Conservation (phyloP, 345 rosid genomes). For the Syzygium grande region DNA sequence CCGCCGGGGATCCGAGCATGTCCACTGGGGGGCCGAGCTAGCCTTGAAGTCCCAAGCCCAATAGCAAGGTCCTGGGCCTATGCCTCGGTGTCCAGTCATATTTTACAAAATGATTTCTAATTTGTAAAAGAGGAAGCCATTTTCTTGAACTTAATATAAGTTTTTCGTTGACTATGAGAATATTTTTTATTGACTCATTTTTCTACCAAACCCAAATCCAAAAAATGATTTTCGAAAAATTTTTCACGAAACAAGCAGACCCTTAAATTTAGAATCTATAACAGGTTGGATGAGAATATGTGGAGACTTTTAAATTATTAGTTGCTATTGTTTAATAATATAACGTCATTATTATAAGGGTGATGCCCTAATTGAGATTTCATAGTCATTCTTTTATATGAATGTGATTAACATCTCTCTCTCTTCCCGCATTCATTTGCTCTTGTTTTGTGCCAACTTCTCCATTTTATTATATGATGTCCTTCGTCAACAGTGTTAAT, state of each 20-base stretch:
- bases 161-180: background rate
- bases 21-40: background rate
- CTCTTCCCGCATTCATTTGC: background rate
- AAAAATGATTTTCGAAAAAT: background rate
- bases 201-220: rapidly evolving
- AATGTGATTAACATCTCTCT: background rate
- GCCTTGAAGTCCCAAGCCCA: background rate
- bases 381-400: background rate
- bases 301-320: background rate
- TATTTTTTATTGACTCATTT: background rate
- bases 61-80: background rate
- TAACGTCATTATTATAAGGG: background rate
- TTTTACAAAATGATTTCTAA: background rate
- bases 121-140: background rate
- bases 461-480: background rate
- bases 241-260: background rate
- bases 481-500: background rate
- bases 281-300: background rate
- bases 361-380: background rate
- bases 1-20: background rate
- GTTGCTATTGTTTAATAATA: background rate
- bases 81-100: background rate
- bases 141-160: background rate
- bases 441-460: background rate
- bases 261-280: background rate